Conservation (phyloP, 2,329 filamentous ascomycete genomes). For the Lachnellula willkommii region DNA sequence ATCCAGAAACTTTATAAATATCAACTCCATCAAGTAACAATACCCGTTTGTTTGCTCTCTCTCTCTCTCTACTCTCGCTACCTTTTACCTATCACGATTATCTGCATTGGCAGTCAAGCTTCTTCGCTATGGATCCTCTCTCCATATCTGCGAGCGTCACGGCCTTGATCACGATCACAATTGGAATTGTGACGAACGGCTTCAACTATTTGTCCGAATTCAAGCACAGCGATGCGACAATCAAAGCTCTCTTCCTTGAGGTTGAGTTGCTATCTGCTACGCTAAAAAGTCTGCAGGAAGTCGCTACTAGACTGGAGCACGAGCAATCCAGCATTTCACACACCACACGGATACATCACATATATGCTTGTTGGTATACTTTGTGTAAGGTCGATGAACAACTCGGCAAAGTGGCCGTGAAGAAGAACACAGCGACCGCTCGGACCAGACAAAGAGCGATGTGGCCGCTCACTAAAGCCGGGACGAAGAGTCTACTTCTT, state of each 20-base stretch:
- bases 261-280: constrained; percentile 7
- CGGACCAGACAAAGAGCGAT: too few relatives aligned
- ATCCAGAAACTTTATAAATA: too few relatives aligned
- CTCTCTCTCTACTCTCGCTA: too few relatives aligned
- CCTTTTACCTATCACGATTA: too few relatives aligned
- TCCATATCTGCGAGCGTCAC: constrained; percentile 8
- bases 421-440: too few relatives aligned
- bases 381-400: not conserved
- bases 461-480: too few relatives aligned
- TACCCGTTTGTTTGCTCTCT: too few relatives aligned
- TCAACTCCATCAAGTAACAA: too few relatives aligned
- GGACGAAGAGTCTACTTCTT: too few relatives aligned
- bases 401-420: not conserved
- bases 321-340: not conserved
- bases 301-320: not conserved
- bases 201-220: constrained; percentile 10
- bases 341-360: not conserved
- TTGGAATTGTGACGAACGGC: constrained; percentile 1
- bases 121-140: constrained; percentile 4
- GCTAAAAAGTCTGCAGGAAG: constrained; percentile 1
- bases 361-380: not conserved
- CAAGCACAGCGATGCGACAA: constrained; percentile 1
- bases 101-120: too few relatives aligned
- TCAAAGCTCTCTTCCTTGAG: constrained; percentile 5
- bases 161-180: constrained; percentile 9